Evolutionary conservation across 768 basidiomycete species (phyloP), one percentile per base, ranked within the genome.

Genomic region (Podaxis rugospora): DNA sequence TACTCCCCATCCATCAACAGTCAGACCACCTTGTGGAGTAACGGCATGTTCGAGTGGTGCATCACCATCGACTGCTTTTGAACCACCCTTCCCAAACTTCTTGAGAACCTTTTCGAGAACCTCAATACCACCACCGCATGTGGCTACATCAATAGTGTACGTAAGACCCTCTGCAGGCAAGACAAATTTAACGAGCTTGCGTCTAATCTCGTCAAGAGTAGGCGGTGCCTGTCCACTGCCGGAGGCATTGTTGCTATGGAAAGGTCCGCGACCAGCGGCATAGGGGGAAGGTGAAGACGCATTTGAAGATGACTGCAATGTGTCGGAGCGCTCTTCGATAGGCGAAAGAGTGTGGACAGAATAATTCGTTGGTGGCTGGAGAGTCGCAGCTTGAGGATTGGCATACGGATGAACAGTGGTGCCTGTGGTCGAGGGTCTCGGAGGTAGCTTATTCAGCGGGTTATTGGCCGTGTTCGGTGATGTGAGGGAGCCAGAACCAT

Each of bases 1-100:
- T 0, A 93, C 88, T 28, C 86, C 90, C 93, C 93, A 97, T 1
- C 94, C 93, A 65, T 95, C 93, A 1, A 97, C 87, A 56, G 82
- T 84, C 13, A 96, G 76, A 0, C 87, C 88, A 0, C 88, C 89
- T 32, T 92, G 89, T n/a, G 51, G 28, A 6, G 59, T 60, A 3
- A 53, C 13, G 1, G 51, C 59, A 36, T 53, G 40, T 14, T 53
- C 51, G 23, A 60, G 28, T 6, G 59, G 39, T 28, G 59, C 28
- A 36, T 87, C 87, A 40, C 83, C 78, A 6, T 83, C 83, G 0
- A 75, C 62, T 55, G 74, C 76, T 62, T 78, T 78, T 7, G 75
- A 64, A 35, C 75, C 75, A 0, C 81, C 70, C 71, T 94, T 96
- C 49, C 86, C 86, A 65, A 96, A 91, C 73, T 99, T 99, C 70